phyloP scores from a whole-genome alignment of 208 protist species.

The Strigomonas culicis region DNA sequence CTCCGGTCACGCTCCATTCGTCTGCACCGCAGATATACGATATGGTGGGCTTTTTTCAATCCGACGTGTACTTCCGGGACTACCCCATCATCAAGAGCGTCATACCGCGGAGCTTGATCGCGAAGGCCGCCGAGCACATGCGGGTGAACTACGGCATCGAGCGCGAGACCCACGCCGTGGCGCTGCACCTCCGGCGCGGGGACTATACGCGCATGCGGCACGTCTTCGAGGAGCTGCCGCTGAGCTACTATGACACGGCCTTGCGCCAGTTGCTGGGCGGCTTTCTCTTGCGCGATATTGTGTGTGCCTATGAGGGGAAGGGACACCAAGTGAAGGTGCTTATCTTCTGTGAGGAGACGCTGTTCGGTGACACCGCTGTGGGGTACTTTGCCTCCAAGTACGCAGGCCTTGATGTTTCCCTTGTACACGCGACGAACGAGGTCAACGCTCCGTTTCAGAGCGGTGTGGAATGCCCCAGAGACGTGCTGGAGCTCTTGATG shows the following conservation, averaged over 20 bases:
- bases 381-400: slow-evolving; percentile 62
- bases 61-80: slow-evolving; percentile 62
- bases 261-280: slow-evolving; percentile 62
- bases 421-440: slow-evolving; percentile 31
- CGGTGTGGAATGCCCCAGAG: slow-evolving; percentile 27
- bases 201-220: slow-evolving; percentile 72
- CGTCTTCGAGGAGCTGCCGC: slow-evolving; percentile 62
- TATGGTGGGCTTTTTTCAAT: slow-evolving; percentile 86
- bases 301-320: not conserved
- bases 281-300: slow-evolving; percentile 14
- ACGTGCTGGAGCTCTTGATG: slow-evolving; percentile 82
- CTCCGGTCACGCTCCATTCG: not conserved
- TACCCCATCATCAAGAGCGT: slow-evolving; percentile 28
- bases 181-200: slow-evolving; percentile 72
- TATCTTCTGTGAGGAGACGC: slow-evolving; percentile 75
- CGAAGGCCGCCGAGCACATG: slow-evolving; percentile 28
- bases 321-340: slow-evolving; percentile 32
- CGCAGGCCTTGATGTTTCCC: slow-evolving; percentile 33
- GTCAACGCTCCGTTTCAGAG: not conserved
- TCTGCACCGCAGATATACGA: slow-evolving; percentile 28
- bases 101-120: slow-evolving; percentile 28
- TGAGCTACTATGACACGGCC: slow-evolving; percentile 71
- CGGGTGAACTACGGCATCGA: slow-evolving; percentile 23
- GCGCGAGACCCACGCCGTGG: slow-evolving; percentile 35
- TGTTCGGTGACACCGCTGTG: slow-evolving; percentile 35